Evolutionary conservation across 805 yeast genomes (phyloP).

Genomic region (Ogataea corticis): DNA sequence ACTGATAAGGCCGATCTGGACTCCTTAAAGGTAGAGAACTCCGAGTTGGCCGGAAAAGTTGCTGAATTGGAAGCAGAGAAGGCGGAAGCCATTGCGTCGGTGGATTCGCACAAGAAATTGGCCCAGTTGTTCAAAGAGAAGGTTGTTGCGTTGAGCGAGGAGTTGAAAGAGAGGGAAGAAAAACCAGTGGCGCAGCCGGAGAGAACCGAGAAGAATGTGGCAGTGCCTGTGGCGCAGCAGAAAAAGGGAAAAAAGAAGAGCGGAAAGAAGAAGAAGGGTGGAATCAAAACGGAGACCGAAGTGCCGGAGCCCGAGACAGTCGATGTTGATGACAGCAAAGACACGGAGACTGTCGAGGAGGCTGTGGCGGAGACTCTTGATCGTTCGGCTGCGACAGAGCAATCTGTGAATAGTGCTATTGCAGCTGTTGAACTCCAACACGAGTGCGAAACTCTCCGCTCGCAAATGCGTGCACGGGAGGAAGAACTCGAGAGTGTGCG

Average conservation of each 20-base stretch:
- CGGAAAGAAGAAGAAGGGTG: constrained; percentile 18
- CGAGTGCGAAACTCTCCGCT: constrained; percentile 19
- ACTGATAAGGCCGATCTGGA: not conserved
- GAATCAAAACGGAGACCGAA: constrained; percentile 7
- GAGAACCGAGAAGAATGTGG: too few species aligned
- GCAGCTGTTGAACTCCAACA: constrained; percentile 29
- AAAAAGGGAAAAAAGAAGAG: constrained; percentile 10
- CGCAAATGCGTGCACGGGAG: too few species aligned
- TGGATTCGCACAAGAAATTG: constrained; percentile 26
- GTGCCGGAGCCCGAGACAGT: constrained; percentile 10
- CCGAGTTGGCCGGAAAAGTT: not conserved
- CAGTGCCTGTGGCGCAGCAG: too few species aligned
- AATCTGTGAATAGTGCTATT: constrained; percentile 10
- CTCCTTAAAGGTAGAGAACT: too few species aligned
- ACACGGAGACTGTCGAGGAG: constrained; percentile 18
- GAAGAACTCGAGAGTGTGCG: constrained; percentile 70
- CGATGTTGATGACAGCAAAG: constrained; percentile 20
- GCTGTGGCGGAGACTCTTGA: constrained; percentile 3
- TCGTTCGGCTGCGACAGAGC: not conserved
- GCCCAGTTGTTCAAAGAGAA: constrained; percentile 29
- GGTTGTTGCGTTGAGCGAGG: constrained; percentile 21
- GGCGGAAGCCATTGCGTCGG: too few species aligned
- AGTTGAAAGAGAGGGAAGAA: constrained; percentile 14
- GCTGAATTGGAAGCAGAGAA: constrained; percentile 1
- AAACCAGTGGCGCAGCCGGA: too few species aligned